Conservation (phyloP, 179 eudicot species). For the Spinacia oleracea region DNA sequence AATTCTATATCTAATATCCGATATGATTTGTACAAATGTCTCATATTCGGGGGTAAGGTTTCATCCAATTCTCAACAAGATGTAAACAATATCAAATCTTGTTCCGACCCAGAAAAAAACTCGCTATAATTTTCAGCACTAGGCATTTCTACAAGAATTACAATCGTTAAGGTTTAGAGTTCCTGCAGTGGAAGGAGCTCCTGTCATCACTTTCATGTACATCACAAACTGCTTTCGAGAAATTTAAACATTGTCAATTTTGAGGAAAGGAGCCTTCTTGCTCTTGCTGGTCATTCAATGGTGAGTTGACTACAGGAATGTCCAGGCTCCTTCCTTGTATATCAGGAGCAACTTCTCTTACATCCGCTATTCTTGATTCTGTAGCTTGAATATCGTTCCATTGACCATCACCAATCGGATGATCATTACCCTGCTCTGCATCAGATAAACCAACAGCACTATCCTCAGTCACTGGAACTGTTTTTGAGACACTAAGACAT, state of each 20-base stretch:
- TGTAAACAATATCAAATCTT: background rate
- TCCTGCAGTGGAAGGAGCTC: background rate
- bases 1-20: background rate
- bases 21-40: background rate
- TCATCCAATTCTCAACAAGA: constrained; percentile 2
- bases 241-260: constrained; percentile 32
- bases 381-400: constrained; percentile 94
- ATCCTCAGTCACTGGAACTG: constrained; percentile 61
- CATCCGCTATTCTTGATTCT: constrained; percentile 81
- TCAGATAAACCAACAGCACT: constrained; percentile 37
- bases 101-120: background rate
- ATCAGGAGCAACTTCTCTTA: constrained; percentile 64
- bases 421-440: constrained; percentile 44
- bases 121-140: background rate
- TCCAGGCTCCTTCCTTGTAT: constrained; percentile 62
- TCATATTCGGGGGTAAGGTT: background rate
- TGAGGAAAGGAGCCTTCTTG: constrained; percentile 44
- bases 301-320: constrained; percentile 59
- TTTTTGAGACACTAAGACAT: constrained; percentile 67
- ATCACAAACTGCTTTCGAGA: background rate
- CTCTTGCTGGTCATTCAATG: constrained; percentile 40
- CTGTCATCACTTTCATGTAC: constrained; percentile 23
- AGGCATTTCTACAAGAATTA: constrained; percentile 14
- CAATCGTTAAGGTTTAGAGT: constrained; percentile 10
- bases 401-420: constrained; percentile 59